phyloP scores from a whole-genome alignment of 257 asterid species.

The Solanum paucissectum region DNA sequence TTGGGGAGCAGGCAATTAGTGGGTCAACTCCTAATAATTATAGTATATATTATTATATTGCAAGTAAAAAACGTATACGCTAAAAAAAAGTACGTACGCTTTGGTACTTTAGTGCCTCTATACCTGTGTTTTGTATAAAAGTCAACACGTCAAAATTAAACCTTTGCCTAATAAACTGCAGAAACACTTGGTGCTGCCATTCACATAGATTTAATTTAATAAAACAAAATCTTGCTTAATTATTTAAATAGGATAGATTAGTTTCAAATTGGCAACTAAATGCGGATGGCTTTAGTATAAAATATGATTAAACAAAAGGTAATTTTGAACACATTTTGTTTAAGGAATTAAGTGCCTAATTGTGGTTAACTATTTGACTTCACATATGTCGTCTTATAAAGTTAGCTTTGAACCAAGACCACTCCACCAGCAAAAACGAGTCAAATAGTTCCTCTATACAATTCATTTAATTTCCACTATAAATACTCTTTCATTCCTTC shows the following conservation, averaged over 20 bases:
- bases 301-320: background rate
- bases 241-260: background rate
- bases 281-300: background rate
- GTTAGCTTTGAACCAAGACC: conserved; percentile 10
- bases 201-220: background rate
- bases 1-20: background rate
- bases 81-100: background rate
- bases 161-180: background rate
- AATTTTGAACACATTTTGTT: background rate
- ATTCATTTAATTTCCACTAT: background rate
- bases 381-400: background rate
- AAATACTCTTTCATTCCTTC: background rate
- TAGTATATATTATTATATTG: too few relatives aligned
- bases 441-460: background rate
- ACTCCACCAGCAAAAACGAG: conserved; percentile 8
- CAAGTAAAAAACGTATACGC: background rate
- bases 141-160: background rate
- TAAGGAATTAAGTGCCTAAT: conserved; percentile 7
- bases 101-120: background rate
- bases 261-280: background rate
- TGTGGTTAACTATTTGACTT: background rate
- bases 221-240: background rate
- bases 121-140: background rate
- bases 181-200: background rate
- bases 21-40: background rate